Percentiles rank a stretch among this genome's conserved stretches.
Evolutionary conservation across 2,329 filamentous ascomycete genomes (phyloP).

Genomic region (Akanthomyces lecanii): DNA sequence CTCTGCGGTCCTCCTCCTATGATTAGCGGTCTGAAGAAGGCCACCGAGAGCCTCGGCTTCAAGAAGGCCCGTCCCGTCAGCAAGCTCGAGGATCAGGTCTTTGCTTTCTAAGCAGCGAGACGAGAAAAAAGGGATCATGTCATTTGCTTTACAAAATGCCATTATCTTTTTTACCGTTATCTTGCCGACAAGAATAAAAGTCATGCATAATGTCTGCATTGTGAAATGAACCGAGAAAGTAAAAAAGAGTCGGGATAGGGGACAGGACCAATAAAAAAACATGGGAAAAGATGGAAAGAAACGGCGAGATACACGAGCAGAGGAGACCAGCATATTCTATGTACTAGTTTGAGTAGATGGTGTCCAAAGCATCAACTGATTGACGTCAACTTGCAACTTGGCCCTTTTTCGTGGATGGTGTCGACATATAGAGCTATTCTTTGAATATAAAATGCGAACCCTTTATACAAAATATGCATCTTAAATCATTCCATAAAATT

Average conservation of each 20-base stretch:
- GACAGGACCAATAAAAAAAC: background rate
- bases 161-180: background rate
- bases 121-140: background rate
- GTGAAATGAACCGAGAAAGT: background rate
- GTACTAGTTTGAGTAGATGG: conserved; percentile 3
- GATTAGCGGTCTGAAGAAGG: conserved; percentile 96
- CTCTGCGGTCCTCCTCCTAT: conserved; percentile 95
- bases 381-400: background rate
- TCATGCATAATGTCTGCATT: background rate
- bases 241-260: background rate
- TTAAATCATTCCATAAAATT: too few species aligned
- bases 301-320: background rate
- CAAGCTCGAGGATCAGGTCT: conserved; percentile 97
- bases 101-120: conserved; percentile 63
- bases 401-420: background rate
- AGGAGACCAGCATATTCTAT: background rate
- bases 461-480: too few species aligned
- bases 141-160: background rate
- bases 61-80: conserved; percentile 90
- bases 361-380: background rate
- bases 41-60: conserved; percentile 82
- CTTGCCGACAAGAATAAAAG: background rate
- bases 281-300: background rate
- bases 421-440: background rate
- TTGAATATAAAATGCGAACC: too few species aligned